phyloP scores from a whole-genome alignment of 2,329 filamentous ascomycete genomes.

The Cryphonectria carpinicola region DNA sequence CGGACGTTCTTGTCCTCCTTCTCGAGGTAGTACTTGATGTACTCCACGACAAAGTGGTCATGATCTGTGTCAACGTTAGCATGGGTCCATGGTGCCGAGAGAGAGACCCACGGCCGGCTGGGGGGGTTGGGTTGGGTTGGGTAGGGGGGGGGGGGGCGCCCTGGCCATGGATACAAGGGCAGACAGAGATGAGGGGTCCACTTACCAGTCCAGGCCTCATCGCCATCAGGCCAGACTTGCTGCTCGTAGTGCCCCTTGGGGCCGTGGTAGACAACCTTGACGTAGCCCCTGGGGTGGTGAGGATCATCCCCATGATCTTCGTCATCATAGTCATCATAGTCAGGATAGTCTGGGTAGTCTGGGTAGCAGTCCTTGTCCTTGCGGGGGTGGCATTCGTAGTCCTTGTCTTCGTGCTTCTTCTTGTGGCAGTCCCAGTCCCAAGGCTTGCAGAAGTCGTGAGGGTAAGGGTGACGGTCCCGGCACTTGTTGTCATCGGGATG shows the following conservation, averaged over 20 bases:
- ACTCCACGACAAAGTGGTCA: constrained; percentile 13
- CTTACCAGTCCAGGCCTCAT: constrained; percentile 27
- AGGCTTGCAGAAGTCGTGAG: constrained; percentile 20
- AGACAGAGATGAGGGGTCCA: not conserved
- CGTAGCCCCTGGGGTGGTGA: constrained; percentile 12
- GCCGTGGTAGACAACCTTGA: constrained; percentile 18
- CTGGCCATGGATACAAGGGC: not conserved
- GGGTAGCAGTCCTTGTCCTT: constrained; percentile 18
- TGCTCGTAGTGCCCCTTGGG: constrained; percentile 19
- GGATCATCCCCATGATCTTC: not conserved
- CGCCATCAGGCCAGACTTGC: constrained; percentile 27
- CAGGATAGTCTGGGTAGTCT: constrained; percentile 13
- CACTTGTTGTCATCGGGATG: constrained; percentile 9
- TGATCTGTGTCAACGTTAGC: constrained; percentile 19
- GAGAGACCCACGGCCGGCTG: not conserved
- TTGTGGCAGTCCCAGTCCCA: constrained; percentile 19
- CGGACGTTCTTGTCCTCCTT: constrained; percentile 19
- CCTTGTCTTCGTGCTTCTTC: constrained; percentile 15
- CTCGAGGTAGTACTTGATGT: constrained; percentile 27
- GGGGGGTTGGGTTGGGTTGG: too few relatives aligned
- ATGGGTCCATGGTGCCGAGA: not conserved
- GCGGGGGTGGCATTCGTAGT: constrained; percentile 19
- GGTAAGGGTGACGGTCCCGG: constrained; percentile 9
- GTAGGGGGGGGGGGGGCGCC: not conserved
- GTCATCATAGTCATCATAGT: constrained; percentile 6